Conservation (phyloP, 2,329 filamentous ascomycete species). For the Hyphodiscus sp. region DNA sequence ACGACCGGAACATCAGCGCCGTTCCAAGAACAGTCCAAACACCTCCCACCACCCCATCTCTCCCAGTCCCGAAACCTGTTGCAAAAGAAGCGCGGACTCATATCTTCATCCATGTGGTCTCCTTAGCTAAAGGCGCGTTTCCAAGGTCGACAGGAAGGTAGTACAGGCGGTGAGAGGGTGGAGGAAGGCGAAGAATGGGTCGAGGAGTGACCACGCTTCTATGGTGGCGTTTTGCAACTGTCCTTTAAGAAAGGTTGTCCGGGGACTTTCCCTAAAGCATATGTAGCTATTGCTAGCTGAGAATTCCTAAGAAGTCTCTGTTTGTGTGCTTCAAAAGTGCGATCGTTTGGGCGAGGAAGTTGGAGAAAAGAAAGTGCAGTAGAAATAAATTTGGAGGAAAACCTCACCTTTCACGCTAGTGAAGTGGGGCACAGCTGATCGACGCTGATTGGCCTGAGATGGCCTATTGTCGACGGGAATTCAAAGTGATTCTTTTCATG, state of each 20-base stretch:
- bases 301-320: slow-evolving; percentile 51
- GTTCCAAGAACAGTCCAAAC: slow-evolving; percentile 34
- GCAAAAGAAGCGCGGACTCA: slow-evolving; percentile 60
- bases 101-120: slow-evolving; percentile 76
- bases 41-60: slow-evolving; percentile 31
- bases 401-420: neutral
- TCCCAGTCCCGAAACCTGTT: slow-evolving; percentile 30
- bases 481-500: too few relatives aligned
- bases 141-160: slow-evolving; percentile 26
- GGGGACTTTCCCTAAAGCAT: slow-evolving; percentile 99
- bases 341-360: slow-evolving; percentile 98
- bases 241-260: slow-evolving; percentile 64
- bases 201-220: slow-evolving; percentile 91
- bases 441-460: too few relatives aligned
- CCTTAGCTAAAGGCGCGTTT: slow-evolving; percentile 24
- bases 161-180: slow-evolving; percentile 31
- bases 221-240: slow-evolving; percentile 99
- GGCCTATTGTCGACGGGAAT: too few relatives aligned
- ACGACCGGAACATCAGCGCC: slow-evolving; percentile 41
- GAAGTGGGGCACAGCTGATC: too few relatives aligned
- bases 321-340: slow-evolving; percentile 95
- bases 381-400: neutral
- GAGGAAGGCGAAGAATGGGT: slow-evolving; percentile 45
- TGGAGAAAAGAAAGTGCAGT: slow-evolving; percentile 36
- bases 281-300: slow-evolving; percentile 31